phyloP scores from a whole-genome alignment of 1,284 basidiomycete genomes.

The Moesziomyces globuligerus region DNA sequence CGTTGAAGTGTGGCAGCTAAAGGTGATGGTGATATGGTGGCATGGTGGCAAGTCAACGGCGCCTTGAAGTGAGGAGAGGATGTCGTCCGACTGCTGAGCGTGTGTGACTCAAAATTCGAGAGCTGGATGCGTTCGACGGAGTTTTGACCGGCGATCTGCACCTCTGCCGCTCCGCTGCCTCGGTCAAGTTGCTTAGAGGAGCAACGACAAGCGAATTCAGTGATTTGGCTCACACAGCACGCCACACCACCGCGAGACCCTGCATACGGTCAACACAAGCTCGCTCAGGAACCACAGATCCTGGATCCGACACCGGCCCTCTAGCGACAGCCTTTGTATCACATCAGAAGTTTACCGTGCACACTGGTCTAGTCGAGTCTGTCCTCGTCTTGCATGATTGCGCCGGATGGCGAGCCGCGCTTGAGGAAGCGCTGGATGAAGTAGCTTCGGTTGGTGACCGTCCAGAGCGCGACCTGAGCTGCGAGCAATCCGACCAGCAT shows the following conservation, averaged over 20 bases:
- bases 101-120: not conserved
- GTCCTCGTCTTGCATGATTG: slow-evolving; percentile 6
- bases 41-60: too few species aligned
- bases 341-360: too few species aligned
- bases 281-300: too few species aligned
- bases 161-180: too few species aligned
- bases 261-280: not conserved
- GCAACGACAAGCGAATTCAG: too few species aligned
- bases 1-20: too few species aligned
- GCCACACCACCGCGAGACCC: not conserved
- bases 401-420: not conserved
- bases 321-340: too few species aligned
- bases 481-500: slow-evolving; percentile 42
- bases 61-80: too few species aligned
- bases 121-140: not conserved
- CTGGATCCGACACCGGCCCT: too few species aligned
- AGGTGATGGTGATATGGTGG: too few species aligned
- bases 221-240: not conserved
- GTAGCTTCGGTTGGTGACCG: slow-evolving; percentile 10
- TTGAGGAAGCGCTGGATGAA: slow-evolving; percentile 16
- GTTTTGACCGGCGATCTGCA: not conserved
- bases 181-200: too few species aligned
- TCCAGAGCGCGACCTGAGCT: slow-evolving; percentile 39
- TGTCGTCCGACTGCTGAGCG: not conserved
- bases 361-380: slow-evolving; percentile 17